A percentile compares a stretch with the other conserved stretches of the same genome.
phyloP scores from a whole-genome alignment of 495 filamentous ascomycete genomes.

The Acidomyces sp. region DNA sequence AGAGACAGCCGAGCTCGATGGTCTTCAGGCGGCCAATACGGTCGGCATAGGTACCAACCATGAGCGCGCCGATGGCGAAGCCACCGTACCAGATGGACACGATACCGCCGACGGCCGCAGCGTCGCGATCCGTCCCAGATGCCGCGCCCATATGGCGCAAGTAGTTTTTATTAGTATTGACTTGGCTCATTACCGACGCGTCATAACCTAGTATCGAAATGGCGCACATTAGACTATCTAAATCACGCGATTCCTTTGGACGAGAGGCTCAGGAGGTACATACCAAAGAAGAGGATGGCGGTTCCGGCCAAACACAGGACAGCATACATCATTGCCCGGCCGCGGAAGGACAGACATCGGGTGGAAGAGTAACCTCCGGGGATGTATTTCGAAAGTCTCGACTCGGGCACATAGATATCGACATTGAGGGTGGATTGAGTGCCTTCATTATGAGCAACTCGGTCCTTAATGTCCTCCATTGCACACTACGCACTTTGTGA shows the following conservation, averaged over 20 bases:
- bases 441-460: background rate
- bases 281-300: background rate
- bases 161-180: slow-evolving; percentile 30
- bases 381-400: background rate
- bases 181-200: slow-evolving; percentile 27
- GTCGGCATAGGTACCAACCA: slow-evolving; percentile 10
- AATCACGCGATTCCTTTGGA: too few relatives aligned
- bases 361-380: background rate
- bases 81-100: slow-evolving; percentile 26
- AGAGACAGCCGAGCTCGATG: slow-evolving; percentile 6
- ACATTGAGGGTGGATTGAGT: background rate
- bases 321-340: background rate
- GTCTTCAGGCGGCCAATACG: slow-evolving; percentile 13
- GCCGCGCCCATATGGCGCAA: slow-evolving; percentile 12
- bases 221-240: too few relatives aligned
- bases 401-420: background rate
- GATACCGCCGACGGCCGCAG: slow-evolving; percentile 14
- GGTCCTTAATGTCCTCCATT: background rate
- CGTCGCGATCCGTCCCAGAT: background rate
- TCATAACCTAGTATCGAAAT: too few relatives aligned
- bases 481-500: too few relatives aligned
- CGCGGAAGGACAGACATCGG: background rate
- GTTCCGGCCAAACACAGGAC: background rate
- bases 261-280: too few relatives aligned
- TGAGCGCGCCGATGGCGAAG: slow-evolving; percentile 20